phyloP scores from a whole-genome alignment of 192 early-diverging fungal genomes.

The Dissophora ornata region DNA sequence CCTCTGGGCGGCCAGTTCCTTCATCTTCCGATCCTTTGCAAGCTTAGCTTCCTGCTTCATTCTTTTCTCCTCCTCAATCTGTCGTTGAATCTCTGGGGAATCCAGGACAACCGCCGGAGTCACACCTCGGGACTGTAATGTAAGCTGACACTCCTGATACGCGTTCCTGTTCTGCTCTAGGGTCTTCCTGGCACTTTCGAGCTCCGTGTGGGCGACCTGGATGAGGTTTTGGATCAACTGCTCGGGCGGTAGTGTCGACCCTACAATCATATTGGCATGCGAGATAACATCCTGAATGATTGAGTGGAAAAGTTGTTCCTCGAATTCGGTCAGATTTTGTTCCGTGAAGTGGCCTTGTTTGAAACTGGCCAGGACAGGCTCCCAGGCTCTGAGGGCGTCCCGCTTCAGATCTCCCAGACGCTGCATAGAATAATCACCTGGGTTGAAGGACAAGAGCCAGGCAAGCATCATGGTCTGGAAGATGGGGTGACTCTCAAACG shows the following conservation, averaged over 20 bases:
- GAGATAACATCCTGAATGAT: constrained; percentile 50
- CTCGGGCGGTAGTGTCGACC: constrained; percentile 26
- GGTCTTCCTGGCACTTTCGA: constrained; percentile 22
- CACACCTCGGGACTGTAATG: constrained; percentile 28
- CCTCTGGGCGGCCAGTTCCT: constrained; percentile 3
- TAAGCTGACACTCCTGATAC: constrained; percentile 43
- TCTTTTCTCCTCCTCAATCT: constrained; percentile 39
- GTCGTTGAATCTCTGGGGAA: constrained; percentile 46
- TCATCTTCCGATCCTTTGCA: constrained; percentile 33
- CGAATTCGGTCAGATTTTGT: constrained; percentile 30
- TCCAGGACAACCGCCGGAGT: constrained; percentile 25
- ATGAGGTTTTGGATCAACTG: constrained; percentile 37
- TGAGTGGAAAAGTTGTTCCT: constrained; percentile 25
- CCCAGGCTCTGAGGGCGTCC: constrained; percentile 33
- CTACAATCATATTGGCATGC: constrained; percentile 43
- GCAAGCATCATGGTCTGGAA: constrained; percentile 43
- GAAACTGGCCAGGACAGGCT: constrained; percentile 30
- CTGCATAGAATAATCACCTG: constrained; percentile 26
- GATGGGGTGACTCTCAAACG: constrained; percentile 37
- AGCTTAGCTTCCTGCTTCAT: constrained; percentile 23
- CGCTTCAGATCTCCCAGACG: constrained; percentile 31
- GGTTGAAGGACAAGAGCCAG: constrained; percentile 41
- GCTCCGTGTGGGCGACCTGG: constrained; percentile 24
- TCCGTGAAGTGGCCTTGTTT: background rate
- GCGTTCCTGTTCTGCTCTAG: constrained; percentile 32